Percentiles rank a stretch among this genome's conserved stretches.
Evolutionary conservation across 495 filamentous ascomycete species (phyloP).

Genomic region (Neurospora cerealis): DNA sequence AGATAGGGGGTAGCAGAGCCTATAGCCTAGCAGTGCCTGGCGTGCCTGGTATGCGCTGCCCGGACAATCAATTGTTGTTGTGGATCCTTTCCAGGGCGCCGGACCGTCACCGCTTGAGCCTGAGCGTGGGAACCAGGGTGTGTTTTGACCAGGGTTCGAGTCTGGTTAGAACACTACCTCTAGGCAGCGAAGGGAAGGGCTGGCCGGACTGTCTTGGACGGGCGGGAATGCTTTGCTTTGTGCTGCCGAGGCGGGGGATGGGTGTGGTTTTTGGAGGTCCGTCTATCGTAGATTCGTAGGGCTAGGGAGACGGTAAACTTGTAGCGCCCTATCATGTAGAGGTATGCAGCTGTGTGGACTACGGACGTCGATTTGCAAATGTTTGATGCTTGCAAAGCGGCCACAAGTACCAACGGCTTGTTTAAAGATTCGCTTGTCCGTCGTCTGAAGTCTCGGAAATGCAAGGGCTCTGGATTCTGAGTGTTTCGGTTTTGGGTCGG

Average conservation of each 20-base stretch:
- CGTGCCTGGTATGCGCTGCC: neutral
- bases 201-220: neutral
- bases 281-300: neutral
- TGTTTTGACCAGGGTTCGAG: neutral
- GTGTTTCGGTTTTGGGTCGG: neutral
- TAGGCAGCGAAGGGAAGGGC: neutral
- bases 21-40: neutral
- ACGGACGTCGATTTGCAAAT: neutral
- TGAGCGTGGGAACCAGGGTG: neutral
- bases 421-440: neutral
- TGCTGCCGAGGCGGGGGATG: neutral
- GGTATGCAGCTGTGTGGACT: neutral
- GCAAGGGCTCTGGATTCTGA: neutral
- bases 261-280: neutral
- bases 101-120: neutral
- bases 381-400: neutral
- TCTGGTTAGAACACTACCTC: neutral
- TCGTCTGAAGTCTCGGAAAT: neutral
- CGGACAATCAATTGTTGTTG: neutral
- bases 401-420: neutral
- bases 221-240: neutral
- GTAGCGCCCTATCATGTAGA: neutral
- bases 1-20: neutral
- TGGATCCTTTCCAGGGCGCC: neutral
- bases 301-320: neutral